Evolutionary conservation across 2,329 filamentous ascomycete species (phyloP).

Genomic region (Byssoonygena ceratinophila): DNA sequence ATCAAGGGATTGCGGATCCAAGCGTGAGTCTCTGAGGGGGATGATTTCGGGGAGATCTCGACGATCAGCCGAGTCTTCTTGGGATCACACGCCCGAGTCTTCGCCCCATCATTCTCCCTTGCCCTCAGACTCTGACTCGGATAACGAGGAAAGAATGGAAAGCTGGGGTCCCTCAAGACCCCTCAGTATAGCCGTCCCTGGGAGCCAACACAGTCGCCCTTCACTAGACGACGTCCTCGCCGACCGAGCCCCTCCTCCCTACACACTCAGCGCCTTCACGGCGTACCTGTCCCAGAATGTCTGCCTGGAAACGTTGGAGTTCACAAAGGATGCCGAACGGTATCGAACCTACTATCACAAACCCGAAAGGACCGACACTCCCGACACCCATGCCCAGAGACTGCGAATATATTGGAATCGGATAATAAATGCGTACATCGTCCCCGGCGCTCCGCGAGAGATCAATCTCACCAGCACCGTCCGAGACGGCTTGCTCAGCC

Average conservation of each 20-base stretch:
- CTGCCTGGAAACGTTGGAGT: conserved; percentile 91
- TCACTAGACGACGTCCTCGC: conserved; percentile 78
- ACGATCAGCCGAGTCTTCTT: conserved; percentile 6
- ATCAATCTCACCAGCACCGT: conserved; percentile 83
- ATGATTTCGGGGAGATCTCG: conserved; percentile 25
- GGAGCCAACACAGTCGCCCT: conserved; percentile 45
- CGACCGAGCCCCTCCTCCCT: conserved; percentile 75
- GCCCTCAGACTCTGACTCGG: conserved; percentile 35
- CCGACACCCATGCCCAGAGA: conserved; percentile 50
- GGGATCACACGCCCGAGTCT: conserved; percentile 32
- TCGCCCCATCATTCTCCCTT: conserved; percentile 38
- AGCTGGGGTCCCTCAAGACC: conserved; percentile 31
- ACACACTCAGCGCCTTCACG: conserved; percentile 87
- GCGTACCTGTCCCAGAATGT: conserved; percentile 95
- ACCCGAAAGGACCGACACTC: conserved; percentile 43
- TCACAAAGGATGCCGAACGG: conserved; percentile 84
- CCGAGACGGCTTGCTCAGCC: conserved; percentile 64
- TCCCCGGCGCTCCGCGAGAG: conserved; percentile 72
- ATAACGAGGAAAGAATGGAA: conserved; percentile 32
- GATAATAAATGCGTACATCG: conserved; percentile 80
- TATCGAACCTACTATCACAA: conserved; percentile 61
- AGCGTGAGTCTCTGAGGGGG: conserved; percentile 11
- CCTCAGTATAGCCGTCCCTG: conserved; percentile 35
- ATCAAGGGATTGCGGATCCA: conserved; percentile 8
- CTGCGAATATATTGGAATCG: conserved; percentile 76